Base-by-base conservation (phyloP, 2,329 filamentous ascomycete genomes). In the Shiraia bambusicola region DNA sequence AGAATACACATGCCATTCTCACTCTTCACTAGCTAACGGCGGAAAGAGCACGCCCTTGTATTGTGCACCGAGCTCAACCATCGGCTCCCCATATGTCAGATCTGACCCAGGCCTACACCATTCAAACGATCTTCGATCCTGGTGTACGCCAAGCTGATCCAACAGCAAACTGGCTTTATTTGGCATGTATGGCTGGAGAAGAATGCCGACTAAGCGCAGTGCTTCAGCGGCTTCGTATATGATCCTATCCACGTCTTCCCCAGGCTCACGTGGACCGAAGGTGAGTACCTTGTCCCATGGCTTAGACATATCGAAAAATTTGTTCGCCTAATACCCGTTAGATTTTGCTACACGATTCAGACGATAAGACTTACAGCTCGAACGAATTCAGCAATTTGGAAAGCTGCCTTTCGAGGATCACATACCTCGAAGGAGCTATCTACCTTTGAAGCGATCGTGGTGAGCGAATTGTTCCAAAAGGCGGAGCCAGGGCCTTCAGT, bases 111-210 rank as follows among this genome's bases (percentile, higher is more conserved):
- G 70, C 17, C 53, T 63, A 4, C 88, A 85, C 62, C 82, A 78
- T 13, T 77, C 72, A 45, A 89, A 79, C 0, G 73, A 78, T 42
- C 92, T 78, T 37, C 78, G 79, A 8, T 79, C 75, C 7, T 73
- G 64, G 3, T 74, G 70, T 4, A 98, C 90, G 1, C 87, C 85
- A 7, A 98, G 73, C 58, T 85, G 79, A 63, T 95, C 86, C 1
- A 98, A 78, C 24, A 96, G 69, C 52, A 81, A 72, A 9, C 71
- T 69, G 33, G 88, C 80, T 67, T 94, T 95, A 28, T 73, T 76
- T 0, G 93, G 93, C 79, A 98, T 95, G 61, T 91, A 88, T 1
- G 93, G 90, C 67, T 95, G 91, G 31, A 98, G 73, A 33, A 97
- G 74, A 54, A 98, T 95, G 11, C 84, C 88, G 1, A 77, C 75